Percentiles rank a stretch among this genome's conserved stretches.
Evolutionary conservation across 1,284 basidiomycete genomes (phyloP).

Genomic region (Leccinum pallidistipes): DNA sequence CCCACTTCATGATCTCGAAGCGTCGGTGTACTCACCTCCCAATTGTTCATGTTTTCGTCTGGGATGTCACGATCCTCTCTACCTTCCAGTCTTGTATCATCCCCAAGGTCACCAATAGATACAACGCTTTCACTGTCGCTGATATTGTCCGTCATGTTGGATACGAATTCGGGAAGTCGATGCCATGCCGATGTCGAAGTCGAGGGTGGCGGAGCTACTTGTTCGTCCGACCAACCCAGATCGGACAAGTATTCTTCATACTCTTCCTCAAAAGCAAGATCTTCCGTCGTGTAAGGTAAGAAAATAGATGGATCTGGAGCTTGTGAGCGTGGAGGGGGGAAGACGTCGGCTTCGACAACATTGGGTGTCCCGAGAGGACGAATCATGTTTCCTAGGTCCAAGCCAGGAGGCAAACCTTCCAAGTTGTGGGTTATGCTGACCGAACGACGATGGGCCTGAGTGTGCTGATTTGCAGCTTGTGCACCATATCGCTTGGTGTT

Average conservation of each 20-base stretch:
- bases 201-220: constrained; percentile 44
- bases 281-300: constrained; percentile 81
- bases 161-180: constrained; percentile 66
- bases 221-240: constrained; percentile 68
- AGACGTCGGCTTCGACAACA: constrained; percentile 74
- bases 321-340: constrained; percentile 79
- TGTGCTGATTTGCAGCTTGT: constrained; percentile 53
- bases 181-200: constrained; percentile 65
- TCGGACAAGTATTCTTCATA: constrained; percentile 88
- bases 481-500: constrained; percentile 81
- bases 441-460: constrained; percentile 65
- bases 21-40: constrained; percentile 69
- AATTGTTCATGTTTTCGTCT: constrained; percentile 86
- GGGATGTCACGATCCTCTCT: constrained; percentile 61
- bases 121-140: constrained; percentile 90
- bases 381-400: constrained; percentile 71
- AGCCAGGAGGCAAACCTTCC: constrained; percentile 73
- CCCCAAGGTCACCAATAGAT: constrained; percentile 82
- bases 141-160: constrained; percentile 76
- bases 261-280: constrained; percentile 85
- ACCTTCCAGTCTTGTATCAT: constrained; percentile 66
- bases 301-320: constrained; percentile 83
- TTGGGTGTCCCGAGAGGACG: constrained; percentile 77
- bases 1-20: background rate
- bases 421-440: constrained; percentile 79